Evolutionary conservation across 495 filamentous ascomycete species (phyloP), one percentile per base, ranked within the genome.

Genomic region (Aspergillus heteromorphus): DNA sequence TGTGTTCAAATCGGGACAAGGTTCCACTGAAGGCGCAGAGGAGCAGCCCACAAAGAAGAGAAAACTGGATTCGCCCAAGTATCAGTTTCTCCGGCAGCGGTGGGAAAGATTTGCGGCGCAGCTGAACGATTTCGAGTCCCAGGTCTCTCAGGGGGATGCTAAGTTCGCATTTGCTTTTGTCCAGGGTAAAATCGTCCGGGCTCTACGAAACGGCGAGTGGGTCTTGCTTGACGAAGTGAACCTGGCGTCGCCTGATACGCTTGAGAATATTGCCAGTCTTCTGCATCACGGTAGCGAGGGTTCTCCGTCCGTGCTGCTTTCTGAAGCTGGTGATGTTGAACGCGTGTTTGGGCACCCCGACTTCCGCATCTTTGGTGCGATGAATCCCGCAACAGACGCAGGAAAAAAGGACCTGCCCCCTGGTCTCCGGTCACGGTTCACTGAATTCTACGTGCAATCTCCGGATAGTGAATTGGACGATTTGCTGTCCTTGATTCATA

Each of bases 161-260:
- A 86, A 86, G 45, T 96, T 97, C 68, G 91, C 92, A 0, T 97
- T 99, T 66, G 85, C 88, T 16, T 99, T 99, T 61, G 83, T 97
- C 2, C 92, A 99, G 69, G 91, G 95, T 52, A 95, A 88, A 59
- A 87, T 99, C 61, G 87, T 97, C 30, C 88, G 89, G 70, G 95
- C 95, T 5, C 83, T 88, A 19, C 79, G 92, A 45, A 96, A 96
- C 68, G 95, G 95, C 5, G 91, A 96, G 65, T 99, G 95, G 95
- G 88, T 99, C 14, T 76, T 99, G n/a, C 75, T 96, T 14, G 95
- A 99, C 66, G 95, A 99, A 69, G 95, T 99, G 61, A 99, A 99
- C 62, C 76, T 99, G 43, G 93, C 95, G 4, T 88, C 92, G 0
- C 85, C 92, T 2, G 95, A 99, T 60, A 97, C 93, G 0, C 71